These are phyloP conservation scores for Geosmithia morbida DNA, from an alignment of 2,329 filamentous ascomycete genomes.

Conservation along the genomic window DNA sequence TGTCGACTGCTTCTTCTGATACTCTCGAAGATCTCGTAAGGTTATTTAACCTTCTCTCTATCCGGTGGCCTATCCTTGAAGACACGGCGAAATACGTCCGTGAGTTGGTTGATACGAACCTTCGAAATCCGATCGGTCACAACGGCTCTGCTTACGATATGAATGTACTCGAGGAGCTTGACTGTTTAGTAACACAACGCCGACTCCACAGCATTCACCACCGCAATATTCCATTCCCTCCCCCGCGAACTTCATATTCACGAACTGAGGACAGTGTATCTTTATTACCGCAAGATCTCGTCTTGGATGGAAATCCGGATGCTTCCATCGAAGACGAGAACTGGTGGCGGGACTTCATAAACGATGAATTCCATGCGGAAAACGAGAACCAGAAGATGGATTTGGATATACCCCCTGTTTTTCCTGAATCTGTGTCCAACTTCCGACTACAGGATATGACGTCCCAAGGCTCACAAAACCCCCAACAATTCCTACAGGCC, in stretches of 20 bases:
- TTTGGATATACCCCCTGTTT: not conserved
- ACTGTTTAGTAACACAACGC: conserved; percentile 5
- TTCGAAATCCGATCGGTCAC: conserved; percentile 3
- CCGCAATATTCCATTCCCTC: conserved; percentile 3
- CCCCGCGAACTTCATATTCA: not conserved
- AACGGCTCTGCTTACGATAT: conserved; percentile 4
- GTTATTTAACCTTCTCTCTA: not conserved
- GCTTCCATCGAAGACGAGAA: conserved; percentile 3
- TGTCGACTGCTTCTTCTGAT: not conserved
- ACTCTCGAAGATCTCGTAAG: conserved; percentile 1
- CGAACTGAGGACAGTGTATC: not conserved
- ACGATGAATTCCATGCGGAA: conserved; percentile 3
- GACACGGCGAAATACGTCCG: conserved; percentile 5
- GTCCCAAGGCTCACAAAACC: not conserved
- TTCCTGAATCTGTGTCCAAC: not conserved
- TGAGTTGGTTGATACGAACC: conserved; percentile 5
- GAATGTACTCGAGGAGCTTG: conserved; percentile 5
- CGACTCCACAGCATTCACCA: conserved; percentile 6
- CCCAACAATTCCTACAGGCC: not conserved
- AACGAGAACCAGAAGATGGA: not conserved
- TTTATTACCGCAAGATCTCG: not conserved
- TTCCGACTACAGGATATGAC: not conserved
- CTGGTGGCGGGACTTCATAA: conserved; percentile 6
- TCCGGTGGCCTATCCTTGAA: conserved; percentile 1
- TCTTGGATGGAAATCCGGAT: not conserved